Base-by-base conservation (phyloP, 345 rosid species). In the Pseudoturritis turrita region DNA sequence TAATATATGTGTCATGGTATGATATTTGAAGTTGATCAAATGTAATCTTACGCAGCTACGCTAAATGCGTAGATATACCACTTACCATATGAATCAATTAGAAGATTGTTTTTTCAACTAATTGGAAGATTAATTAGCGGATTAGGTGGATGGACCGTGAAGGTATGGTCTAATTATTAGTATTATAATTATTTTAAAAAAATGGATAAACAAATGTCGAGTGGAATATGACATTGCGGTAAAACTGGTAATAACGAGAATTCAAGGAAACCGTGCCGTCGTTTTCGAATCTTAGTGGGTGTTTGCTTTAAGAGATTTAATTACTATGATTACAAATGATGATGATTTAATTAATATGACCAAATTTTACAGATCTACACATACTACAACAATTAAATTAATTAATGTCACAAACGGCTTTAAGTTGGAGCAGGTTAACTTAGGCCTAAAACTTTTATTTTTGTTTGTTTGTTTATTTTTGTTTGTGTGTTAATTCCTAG, bases 161-260 rank as follows among this genome's bases (percentile, higher is more conserved):
- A 58, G 59, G 40, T 64, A 73, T 28, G 60, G 59, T 47, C 15
- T 46, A 14, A 44, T 44, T 63, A 46, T 55, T 46, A 73, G 10
- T 45, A 37, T 29, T 63, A 41, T 22, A 3, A 17, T 14, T 39
- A 23, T 28, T 15, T 31, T 22, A 3, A 21, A 49, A 6, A 33
- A 40, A 39, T 4, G 9, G 6, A 7, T 23, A 58, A 21, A 23
- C 13, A 43, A 25, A 7, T 67, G 73, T 75, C 13, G 57, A 75
- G 60, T 76, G 75, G 79, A 69, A 69, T 62, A 71, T 76, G 64
- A 68, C 74, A 44, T 60, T 44, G 57, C 57, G 56, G 74, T 76
- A 57, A 75, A 61, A 36, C 58, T 51, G 79, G 44, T 69, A 69
- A 40, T 60, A 50, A 51, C 63, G 51, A 75, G 64, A 69, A 51